A percentile compares a stretch with the other conserved stretches of the same genome.
Conservation (phyloP, 2,329 filamentous ascomycete genomes). For the Myriosclerotinia scirpicola region DNA sequence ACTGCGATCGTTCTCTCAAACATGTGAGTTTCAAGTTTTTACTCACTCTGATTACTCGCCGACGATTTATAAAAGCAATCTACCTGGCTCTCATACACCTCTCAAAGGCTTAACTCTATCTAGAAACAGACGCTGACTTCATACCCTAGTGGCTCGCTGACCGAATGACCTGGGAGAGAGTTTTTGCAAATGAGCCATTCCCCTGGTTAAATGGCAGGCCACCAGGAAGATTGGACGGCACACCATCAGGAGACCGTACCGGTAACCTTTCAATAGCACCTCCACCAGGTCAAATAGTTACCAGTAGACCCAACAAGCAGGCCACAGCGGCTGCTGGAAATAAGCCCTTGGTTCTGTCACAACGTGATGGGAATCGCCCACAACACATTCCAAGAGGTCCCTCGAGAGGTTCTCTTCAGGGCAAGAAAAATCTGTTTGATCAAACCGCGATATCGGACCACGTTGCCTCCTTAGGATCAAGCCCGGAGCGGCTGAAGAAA, state of each 20-base stretch:
- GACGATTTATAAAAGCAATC: not conserved
- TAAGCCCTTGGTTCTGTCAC: not conserved
- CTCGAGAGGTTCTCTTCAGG: not conserved
- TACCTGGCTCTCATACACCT: not conserved
- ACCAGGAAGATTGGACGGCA: not conserved
- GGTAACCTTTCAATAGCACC: not conserved
- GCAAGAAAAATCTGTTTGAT: not conserved
- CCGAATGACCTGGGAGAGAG: conserved; percentile 6
- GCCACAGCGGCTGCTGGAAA: not conserved
- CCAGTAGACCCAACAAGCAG: not conserved
- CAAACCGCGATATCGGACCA: not conserved
- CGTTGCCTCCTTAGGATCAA: not conserved
- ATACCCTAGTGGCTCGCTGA: conserved; percentile 12
- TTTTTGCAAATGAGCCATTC: conserved; percentile 8
- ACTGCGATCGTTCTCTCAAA: not conserved
- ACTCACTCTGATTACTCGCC: too few relatives aligned
- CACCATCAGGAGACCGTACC: not conserved
- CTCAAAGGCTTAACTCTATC: not conserved
- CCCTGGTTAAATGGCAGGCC: conserved; percentile 6
- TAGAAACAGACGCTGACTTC: not conserved
- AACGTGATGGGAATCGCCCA: not conserved
- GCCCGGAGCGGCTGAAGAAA: not conserved
- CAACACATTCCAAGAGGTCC: not conserved
- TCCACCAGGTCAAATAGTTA: not conserved
- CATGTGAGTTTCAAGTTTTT: conserved; percentile 4